Evolutionary conservation across 2,329 filamentous ascomycete genomes (phyloP), one percentile per base, ranked within the genome.

Genomic region (Sporothrix euskadiensis): DNA sequence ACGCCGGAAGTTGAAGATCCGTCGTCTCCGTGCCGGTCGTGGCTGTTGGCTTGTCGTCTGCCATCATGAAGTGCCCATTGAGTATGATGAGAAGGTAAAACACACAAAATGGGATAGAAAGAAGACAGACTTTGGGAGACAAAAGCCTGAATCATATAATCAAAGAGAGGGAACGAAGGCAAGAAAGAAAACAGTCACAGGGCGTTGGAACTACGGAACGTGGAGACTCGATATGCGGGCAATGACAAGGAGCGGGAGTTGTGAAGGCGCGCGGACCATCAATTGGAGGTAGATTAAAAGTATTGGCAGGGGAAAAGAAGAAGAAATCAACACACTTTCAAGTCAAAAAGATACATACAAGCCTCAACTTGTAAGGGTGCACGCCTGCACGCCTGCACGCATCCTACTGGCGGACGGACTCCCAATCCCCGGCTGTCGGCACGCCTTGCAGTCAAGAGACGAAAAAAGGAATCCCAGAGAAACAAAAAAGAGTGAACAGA

Each of bases 1-100:
- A 44, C 9, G 61, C 19, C 41, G 61, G 61, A 44, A 68, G 65
- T 52, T 52, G 65, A 68, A 68, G 65, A 68, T 35, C 44, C 44
- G n/a, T 47, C 39, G 22, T 44, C 44, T 32, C 44, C 22, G 22
- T 35, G 44, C 5, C 44, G 65, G 65, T 22, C 44, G 14, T 26
- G 65, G 12, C n/a, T 65, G 12, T 65, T 19, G 61, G 61, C 22
- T n/a, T 39, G 16, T 39, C 57, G 14, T 39, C 39, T 7, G 39
- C 39, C 61, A 44, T 65, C 19, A 65, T 65, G n/a, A n/a, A 4
- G 32, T 5, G 65, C 30, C 16, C 41, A 68, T 68, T 14, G 39
- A 4, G 1, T 4, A 22, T 68, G n/a, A 5, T 0, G 16, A 16
- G 26, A 59, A 32, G 12, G 30, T 5, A 32, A 57, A 30, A 8